phyloP scores from a whole-genome alignment of 2,329 filamentous ascomycete species.

The Pseudogymnoascus sp. region DNA sequence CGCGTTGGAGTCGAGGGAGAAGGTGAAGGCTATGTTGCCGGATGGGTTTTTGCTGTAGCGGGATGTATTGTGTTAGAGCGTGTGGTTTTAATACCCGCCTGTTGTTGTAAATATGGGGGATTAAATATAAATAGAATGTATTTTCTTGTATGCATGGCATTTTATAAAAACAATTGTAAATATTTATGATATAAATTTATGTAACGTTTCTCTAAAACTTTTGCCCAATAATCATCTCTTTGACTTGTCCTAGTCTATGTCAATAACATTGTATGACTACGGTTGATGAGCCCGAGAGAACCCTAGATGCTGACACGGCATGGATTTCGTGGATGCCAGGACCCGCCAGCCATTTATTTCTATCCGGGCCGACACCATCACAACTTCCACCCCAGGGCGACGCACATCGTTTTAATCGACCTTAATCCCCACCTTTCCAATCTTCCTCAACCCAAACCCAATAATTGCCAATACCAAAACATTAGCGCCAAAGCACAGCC shows the following conservation, averaged over 20 bases:
- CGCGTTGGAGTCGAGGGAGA: not conserved
- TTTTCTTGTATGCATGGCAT: not conserved
- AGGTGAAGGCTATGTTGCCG: not conserved
- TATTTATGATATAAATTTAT: not conserved
- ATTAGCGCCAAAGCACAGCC: constrained; percentile 42
- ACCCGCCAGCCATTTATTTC: no score
- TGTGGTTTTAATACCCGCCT: not conserved
- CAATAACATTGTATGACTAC: no score
- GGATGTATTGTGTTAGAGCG: not conserved
- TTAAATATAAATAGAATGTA: not conserved
- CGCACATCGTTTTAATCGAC: constrained; percentile 9
- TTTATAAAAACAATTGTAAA: not conserved
- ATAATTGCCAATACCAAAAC: constrained; percentile 31
- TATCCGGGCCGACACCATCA: not conserved
- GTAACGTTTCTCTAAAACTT: not conserved
- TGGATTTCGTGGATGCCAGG: no score
- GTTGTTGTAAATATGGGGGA: not conserved
- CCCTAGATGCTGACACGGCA: no score
- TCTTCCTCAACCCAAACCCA: constrained; percentile 34
- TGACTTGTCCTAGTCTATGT: no score
- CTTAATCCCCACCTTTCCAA: constrained; percentile 35
- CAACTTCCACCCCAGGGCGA: not conserved
- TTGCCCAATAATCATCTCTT: not conserved
- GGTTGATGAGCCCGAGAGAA: no score
- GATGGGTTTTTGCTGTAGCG: not conserved